phyloP scores from a whole-genome alignment of 106 monocot species.

The Dendrobium nobile region DNA sequence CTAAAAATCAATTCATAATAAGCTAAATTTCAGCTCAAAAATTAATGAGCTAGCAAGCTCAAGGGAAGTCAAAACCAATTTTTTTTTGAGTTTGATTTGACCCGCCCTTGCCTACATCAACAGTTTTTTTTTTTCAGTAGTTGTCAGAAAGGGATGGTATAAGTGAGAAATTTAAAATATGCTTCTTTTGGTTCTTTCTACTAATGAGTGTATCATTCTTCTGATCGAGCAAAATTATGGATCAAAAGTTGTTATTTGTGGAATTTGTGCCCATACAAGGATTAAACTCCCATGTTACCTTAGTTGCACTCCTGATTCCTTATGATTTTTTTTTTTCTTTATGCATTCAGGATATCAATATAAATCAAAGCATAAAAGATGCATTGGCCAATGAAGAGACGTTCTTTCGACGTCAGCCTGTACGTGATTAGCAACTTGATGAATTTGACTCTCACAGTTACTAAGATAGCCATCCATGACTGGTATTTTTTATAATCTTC shows the following conservation, averaged over 20 bases:
- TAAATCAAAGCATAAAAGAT: conserved; percentile 78
- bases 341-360: conserved; percentile 66
- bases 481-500: background rate
- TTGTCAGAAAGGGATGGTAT: background rate
- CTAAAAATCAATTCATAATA: too few relatives aligned
- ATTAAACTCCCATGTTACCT: background rate
- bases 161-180: background rate
- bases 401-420: conserved; percentile 77
- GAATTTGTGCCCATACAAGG: background rate
- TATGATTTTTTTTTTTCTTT: background rate
- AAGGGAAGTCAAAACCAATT: too few relatives aligned
- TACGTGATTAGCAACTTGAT: conserved; percentile 19
- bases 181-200: background rate
- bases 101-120: too few relatives aligned
- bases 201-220: background rate
- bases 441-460: background rate
- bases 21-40: too few relatives aligned
- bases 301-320: background rate
- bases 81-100: too few relatives aligned
- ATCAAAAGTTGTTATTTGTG: background rate
- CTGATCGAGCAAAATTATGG: background rate
- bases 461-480: background rate
- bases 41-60: too few relatives aligned
- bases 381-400: conserved; percentile 79
- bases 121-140: background rate